A percentile compares a stretch with the other conserved stretches of the same genome.
Conservation (phyloP, 805 yeast genomes). For the Tetrapisispora fleetii region DNA sequence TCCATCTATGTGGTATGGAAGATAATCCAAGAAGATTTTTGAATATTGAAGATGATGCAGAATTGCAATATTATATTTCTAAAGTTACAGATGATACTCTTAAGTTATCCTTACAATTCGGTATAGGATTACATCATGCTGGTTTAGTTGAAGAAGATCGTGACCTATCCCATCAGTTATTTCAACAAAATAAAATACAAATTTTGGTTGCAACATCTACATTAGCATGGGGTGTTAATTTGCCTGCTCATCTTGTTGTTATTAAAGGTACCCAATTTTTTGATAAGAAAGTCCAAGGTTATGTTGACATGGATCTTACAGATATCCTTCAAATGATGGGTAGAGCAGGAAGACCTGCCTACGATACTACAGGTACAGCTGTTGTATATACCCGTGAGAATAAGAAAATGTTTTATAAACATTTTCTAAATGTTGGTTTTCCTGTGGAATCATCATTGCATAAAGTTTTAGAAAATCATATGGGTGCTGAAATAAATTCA, state of each 20-base stretch:
- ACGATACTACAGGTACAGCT: conserved; percentile 87
- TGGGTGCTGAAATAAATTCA: conserved; percentile 90
- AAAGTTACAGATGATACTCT: conserved; percentile 84
- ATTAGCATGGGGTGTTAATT: conserved; percentile 97
- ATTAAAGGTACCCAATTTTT: conserved; percentile 95
- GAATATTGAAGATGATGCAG: conserved; percentile 61
- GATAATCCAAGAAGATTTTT: conserved; percentile 56
- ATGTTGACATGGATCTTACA: conserved; percentile 83
- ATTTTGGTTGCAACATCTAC: conserved; percentile 95
- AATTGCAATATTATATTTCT: conserved; percentile 69
- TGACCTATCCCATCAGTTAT: conserved; percentile 78
- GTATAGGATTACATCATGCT: conserved; percentile 95
- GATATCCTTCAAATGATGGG: conserved; percentile 98
- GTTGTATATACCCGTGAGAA: conserved; percentile 78
- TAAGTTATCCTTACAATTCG: conserved; percentile 57
- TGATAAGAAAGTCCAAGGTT: conserved; percentile 90
- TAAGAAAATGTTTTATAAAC: conserved; percentile 74
- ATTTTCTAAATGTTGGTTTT: conserved; percentile 83
- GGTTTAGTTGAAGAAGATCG: conserved; percentile 89
- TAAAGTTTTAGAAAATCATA: conserved; percentile 75
- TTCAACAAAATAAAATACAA: conserved; percentile 71
- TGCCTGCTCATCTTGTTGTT: conserved; percentile 97
- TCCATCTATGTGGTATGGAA: conserved; percentile 57
- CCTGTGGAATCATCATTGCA: conserved; percentile 85
- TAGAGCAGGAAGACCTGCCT: conserved; percentile 98